Base-by-base conservation (phyloP, 805 yeast genomes). In the Starmerella geochares region DNA sequence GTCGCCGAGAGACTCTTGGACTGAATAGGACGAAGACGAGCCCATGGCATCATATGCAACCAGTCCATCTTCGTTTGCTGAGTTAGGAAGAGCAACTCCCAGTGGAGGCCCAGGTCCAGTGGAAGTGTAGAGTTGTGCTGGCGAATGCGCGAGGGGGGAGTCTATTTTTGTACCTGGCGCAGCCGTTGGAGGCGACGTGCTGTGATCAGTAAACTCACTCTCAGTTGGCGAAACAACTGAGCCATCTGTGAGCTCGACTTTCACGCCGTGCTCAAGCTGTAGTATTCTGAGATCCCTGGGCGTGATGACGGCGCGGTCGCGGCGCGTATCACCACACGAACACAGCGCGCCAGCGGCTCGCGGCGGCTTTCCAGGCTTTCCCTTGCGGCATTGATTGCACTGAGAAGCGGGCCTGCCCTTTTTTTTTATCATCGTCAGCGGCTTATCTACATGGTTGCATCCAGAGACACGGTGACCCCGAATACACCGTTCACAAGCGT, bases 391-490 rank as follows among this genome's bases (percentile, higher is more conserved):
- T 62, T 84, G 94, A 33, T 75, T 71, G 62, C 97, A 90, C 61
- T 87, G 95, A 1, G 95, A 81, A 0, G 95, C 80, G 1, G 98
- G 98, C 50, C 98, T 73, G 3, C 98, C 98, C 63, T 92, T 92
- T 16, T 95, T 96, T 63, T 92, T 92, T 65, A 92, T 90, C 84
- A 83, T 83, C 63, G 84, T 81, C 58, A 92, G 70, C 4, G 94
- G 94, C 61, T 85, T 86, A 58, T 92, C 95, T 0, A 88, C 79
- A 65, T 92, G 98, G 40, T 82, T 80, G 67, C 98, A 92, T 2
- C 94, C 79, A 1, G 96, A 84, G 41, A 90, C 98, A 48, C 98
- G 72, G 63, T 92, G 98, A 39, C 98, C 98, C 53, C 98, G 75
- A 44, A 92, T 88, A 67, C 98, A 90, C 53, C 96, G 71, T 57